phyloP scores from a whole-genome alignment of 495 filamentous ascomycete species.

The Penicillium tannophilum region DNA sequence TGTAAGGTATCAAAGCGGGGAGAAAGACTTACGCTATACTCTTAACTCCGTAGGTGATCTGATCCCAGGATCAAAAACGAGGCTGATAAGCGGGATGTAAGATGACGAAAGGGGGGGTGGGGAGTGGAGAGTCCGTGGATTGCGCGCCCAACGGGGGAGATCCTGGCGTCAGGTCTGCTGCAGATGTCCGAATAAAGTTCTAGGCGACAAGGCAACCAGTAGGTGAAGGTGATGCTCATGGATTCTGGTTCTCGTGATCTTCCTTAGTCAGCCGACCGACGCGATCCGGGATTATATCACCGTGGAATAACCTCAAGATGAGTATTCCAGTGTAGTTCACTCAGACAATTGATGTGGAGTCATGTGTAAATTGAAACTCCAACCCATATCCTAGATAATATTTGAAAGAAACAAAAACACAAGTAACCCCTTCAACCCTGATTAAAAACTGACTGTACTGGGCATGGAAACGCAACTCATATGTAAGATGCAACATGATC shows the following conservation, averaged over 20 bases:
- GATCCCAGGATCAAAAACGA: conserved; percentile 21
- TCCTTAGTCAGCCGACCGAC: neutral
- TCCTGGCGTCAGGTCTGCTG: neutral
- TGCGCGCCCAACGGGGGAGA: conserved; percentile 2
- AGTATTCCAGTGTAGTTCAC: too few species aligned
- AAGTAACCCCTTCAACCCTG: too few species aligned
- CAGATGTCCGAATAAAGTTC: conserved; percentile 10
- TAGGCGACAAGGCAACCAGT: neutral
- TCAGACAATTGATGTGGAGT: too few species aligned
- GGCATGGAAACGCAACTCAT: too few species aligned
- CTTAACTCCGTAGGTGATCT: conserved; percentile 10
- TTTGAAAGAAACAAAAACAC: too few species aligned
- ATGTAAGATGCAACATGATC: too few species aligned
- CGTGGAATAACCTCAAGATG: too few species aligned
- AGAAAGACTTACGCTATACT: neutral
- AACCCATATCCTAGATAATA: too few species aligned
- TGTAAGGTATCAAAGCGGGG: neutral
- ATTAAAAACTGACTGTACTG: too few species aligned
- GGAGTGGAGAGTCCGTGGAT: neutral
- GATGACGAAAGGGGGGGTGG: conserved; percentile 27
- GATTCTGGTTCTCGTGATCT: neutral
- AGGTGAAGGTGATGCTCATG: neutral
- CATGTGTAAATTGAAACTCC: too few species aligned
- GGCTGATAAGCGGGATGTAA: conserved; percentile 27
- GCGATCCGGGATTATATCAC: too few species aligned